phyloP scores from a whole-genome alignment of 306 rosid species.

The Lupinus albus region DNA sequence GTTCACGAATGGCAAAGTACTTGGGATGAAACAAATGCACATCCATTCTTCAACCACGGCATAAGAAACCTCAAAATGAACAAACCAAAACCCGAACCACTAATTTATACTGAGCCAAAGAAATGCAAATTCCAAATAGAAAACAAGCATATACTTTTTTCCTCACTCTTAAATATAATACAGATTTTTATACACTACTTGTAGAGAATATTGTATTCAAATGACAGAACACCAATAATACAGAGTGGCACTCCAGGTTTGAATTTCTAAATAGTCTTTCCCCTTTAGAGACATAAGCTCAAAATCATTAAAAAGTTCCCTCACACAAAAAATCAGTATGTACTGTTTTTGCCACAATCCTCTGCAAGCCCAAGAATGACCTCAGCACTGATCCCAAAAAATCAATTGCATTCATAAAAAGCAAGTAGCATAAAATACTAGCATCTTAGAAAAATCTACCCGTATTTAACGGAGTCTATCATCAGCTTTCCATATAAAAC shows the following conservation, averaged over 20 bases:
- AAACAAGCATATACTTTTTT: constrained; percentile 1
- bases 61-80: constrained; percentile 27
- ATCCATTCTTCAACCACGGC: too few relatives aligned
- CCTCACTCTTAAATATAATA: constrained; percentile 11
- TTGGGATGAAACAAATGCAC: constrained; percentile 10
- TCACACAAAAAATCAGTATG: background rate
- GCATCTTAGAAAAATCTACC: too few relatives aligned
- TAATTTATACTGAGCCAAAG: constrained; percentile 9
- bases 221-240: constrained; percentile 14
- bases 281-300: background rate
- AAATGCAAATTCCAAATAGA: background rate
- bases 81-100: constrained; percentile 25
- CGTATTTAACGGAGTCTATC: too few relatives aligned
- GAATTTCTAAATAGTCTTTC: background rate
- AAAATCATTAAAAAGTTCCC: background rate
- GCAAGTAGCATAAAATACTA: background rate
- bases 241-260: background rate
- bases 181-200: constrained; percentile 15
- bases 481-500: too few relatives aligned
- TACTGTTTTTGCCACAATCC: background rate
- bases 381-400: background rate
- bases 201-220: constrained; percentile 15
- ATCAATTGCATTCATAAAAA: background rate
- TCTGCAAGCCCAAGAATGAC: background rate
- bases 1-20: constrained; percentile 28